Evolutionary conservation across 1,139 yeast species (phyloP).

Genomic region (Kodamaea anthophila): DNA sequence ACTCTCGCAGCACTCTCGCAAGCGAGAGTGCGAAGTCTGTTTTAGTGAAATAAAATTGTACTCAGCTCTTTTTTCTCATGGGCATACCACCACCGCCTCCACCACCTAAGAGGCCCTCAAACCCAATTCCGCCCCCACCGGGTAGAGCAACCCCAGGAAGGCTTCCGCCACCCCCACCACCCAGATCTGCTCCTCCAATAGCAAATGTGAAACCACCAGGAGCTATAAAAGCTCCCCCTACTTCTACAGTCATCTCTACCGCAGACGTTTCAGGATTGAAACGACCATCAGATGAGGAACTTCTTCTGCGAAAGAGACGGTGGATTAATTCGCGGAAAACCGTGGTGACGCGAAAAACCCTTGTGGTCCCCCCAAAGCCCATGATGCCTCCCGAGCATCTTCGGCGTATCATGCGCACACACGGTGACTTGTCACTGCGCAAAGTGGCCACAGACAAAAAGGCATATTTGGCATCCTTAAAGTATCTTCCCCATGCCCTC

Average conservation of each 20-base stretch:
- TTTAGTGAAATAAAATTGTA: too few relatives aligned
- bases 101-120: slow-evolving; percentile 3
- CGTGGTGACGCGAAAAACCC: slow-evolving; percentile 19
- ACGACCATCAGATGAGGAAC: slow-evolving; percentile 11
- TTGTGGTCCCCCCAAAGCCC: slow-evolving; percentile 56
- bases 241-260: slow-evolving; percentile 9
- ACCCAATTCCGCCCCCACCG: background rate
- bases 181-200: background rate
- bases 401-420: slow-evolving; percentile 76
- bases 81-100: slow-evolving; percentile 3
- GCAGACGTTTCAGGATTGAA: slow-evolving; percentile 5
- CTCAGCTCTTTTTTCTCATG: background rate
- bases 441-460: slow-evolving; percentile 83
- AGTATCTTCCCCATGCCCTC: slow-evolving; percentile 94
- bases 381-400: slow-evolving; percentile 95
- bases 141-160: slow-evolving; percentile 3
- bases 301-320: slow-evolving; percentile 43
- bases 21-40: too few relatives aligned
- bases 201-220: slow-evolving; percentile 11
- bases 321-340: slow-evolving; percentile 66
- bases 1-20: too few relatives aligned
- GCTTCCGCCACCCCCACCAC: slow-evolving; percentile 3
- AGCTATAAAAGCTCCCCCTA: slow-evolving; percentile 11
- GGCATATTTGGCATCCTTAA: slow-evolving; percentile 84
- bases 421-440: slow-evolving; percentile 78